Conservation (phyloP, 2,329 filamentous ascomycete species). For the Penicillium sp. region DNA sequence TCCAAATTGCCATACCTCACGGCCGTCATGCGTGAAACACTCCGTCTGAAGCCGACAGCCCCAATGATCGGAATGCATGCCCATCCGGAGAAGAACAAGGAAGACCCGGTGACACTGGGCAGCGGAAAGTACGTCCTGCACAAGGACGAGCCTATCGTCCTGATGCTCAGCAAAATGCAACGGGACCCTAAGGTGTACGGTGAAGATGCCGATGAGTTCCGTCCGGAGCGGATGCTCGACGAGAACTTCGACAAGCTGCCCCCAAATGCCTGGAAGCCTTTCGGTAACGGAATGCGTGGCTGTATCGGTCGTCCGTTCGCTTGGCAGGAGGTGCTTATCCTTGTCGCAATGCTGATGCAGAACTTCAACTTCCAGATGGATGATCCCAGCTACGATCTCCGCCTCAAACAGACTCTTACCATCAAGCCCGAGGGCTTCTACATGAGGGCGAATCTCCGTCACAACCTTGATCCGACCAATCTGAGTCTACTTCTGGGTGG, state of each 20-base stretch:
- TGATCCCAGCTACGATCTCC: constrained; percentile 51
- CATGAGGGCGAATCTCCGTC: constrained; percentile 58
- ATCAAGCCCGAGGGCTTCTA: constrained; percentile 56
- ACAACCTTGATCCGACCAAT: constrained; percentile 46
- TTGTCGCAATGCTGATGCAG: constrained; percentile 64
- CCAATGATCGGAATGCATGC: constrained; percentile 54
- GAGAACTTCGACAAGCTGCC: constrained; percentile 65
- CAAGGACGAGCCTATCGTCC: constrained; percentile 51
- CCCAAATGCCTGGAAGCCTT: constrained; percentile 68
- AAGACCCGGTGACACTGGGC: constrained; percentile 51
- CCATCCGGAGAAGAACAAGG: constrained; percentile 40
- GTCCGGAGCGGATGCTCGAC: constrained; percentile 70
- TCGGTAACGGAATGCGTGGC: constrained; percentile 67
- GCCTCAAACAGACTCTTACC: constrained; percentile 41
- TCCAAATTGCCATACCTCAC: constrained; percentile 64
- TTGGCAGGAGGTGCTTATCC: constrained; percentile 68
- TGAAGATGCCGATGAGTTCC: constrained; percentile 63
- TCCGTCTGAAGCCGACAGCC: constrained; percentile 61
- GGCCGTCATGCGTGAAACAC: constrained; percentile 63
- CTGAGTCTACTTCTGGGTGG: constrained; percentile 40
- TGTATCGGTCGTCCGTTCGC: constrained; percentile 74
- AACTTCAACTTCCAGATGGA: constrained; percentile 67
- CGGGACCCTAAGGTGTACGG: constrained; percentile 64
- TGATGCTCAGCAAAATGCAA: constrained; percentile 57
- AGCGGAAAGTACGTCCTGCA: constrained; percentile 62